phyloP scores from a whole-genome alignment of 345 rosid species.

The Eucalyptus marginata region DNA sequence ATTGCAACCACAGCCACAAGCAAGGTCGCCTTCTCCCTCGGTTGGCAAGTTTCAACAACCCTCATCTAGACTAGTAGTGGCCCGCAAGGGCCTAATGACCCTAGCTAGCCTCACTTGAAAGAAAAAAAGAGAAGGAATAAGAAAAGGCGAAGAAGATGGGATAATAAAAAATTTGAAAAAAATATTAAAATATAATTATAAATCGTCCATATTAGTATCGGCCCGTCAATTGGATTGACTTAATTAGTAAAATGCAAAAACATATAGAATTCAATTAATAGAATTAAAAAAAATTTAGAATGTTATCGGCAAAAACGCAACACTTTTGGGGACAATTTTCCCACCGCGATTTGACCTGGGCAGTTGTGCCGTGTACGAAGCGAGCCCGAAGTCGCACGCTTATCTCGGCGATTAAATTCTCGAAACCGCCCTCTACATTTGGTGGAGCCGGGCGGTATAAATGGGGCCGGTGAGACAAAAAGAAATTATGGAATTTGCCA shows the following conservation, averaged over 20 bases:
- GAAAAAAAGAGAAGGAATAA: rapidly evolving
- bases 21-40: no score
- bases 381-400: not conserved
- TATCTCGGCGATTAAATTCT: not conserved
- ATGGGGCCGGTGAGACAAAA: not conserved
- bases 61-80: not conserved
- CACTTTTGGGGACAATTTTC: not conserved
- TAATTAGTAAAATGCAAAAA: rapidly evolving
- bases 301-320: rapidly evolving
- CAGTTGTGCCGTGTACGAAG: not conserved
- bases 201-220: rapidly evolving
- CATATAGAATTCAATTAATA: no score
- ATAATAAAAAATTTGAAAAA: no score
- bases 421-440: not conserved
- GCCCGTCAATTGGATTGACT: not conserved
- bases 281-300: no score
- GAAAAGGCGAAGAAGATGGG: no score
- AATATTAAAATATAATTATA: no score
- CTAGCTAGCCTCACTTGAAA: rapidly evolving
- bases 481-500: not conserved
- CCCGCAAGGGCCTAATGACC: rapidly evolving
- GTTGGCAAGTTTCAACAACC: rapidly evolving
- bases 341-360: not conserved
- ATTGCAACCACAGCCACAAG: rapidly evolving
- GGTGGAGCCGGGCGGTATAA: not conserved